phyloP scores from a whole-genome alignment of 192 early-diverging fungal species.

The Kappamyces sp. region DNA sequence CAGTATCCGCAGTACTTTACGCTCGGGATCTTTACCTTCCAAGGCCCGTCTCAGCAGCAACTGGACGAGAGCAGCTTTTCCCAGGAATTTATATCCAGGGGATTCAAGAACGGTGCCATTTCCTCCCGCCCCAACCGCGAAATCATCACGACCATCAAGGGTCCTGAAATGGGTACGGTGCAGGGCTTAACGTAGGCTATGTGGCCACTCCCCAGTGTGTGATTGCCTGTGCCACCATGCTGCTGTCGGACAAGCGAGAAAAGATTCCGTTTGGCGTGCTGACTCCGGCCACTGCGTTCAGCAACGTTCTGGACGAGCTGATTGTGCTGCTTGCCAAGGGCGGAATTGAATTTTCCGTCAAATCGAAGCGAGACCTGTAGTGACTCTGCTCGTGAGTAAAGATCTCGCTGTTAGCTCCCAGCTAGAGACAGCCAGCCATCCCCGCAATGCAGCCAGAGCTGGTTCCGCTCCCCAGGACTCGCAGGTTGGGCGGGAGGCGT shows the following conservation, averaged over 20 bases:
- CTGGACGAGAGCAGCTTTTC: slow-evolving; percentile 50
- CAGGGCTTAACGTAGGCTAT: slow-evolving; percentile 22
- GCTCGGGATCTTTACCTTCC: slow-evolving; percentile 48
- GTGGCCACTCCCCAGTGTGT: slow-evolving; percentile 55
- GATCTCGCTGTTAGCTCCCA: not conserved
- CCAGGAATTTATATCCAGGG: slow-evolving; percentile 46
- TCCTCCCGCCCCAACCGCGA: slow-evolving; percentile 13
- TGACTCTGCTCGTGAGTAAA: not conserved
- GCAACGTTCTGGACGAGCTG: slow-evolving; percentile 14
- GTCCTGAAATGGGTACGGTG: slow-evolving; percentile 53
- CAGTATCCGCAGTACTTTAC: slow-evolving; percentile 55
- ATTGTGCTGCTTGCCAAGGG: slow-evolving; percentile 9
- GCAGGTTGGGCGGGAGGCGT: not conserved
- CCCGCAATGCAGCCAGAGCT: not conserved
- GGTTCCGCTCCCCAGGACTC: slow-evolving; percentile 7
- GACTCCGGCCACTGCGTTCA: slow-evolving; percentile 30
- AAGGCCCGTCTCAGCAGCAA: slow-evolving; percentile 50
- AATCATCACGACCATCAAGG: slow-evolving; percentile 48
- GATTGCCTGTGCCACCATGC: slow-evolving; percentile 46
- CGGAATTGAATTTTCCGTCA: slow-evolving; percentile 23
- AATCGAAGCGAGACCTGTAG: slow-evolving; percentile 16
- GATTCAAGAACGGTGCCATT: slow-evolving; percentile 32
- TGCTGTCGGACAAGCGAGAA: slow-evolving; percentile 27
- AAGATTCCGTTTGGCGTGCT: slow-evolving; percentile 27
- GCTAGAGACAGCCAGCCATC: not conserved